phyloP scores from a whole-genome alignment of 108 stramenopile species.

The Skeletonema costatum region DNA sequence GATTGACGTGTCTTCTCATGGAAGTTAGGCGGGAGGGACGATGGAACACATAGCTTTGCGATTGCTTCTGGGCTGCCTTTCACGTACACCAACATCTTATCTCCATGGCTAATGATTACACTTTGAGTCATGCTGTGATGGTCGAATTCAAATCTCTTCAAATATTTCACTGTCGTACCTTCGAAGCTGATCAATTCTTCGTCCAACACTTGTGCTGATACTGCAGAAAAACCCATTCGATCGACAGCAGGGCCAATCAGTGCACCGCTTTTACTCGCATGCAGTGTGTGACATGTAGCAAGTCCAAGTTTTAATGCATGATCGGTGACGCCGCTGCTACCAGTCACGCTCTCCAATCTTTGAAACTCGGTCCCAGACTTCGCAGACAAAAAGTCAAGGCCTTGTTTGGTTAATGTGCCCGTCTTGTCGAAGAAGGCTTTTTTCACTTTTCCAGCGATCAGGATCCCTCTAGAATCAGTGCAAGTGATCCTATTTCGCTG shows the following conservation, averaged over 20 bases:
- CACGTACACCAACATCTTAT: conserved; percentile 40
- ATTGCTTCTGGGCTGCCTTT: conserved; percentile 65
- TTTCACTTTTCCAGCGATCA: conserved; percentile 82
- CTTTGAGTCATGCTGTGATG: conserved; percentile 69
- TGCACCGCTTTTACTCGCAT: conserved; percentile 23
- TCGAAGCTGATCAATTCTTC: conserved; percentile 32
- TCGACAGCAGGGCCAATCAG: conserved; percentile 69
- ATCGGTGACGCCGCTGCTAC: conserved; percentile 3
- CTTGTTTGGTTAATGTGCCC: conserved; percentile 76
- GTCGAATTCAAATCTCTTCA: conserved; percentile 70
- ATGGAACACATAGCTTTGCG: conserved; percentile 40
- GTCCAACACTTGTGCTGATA: conserved; percentile 16
- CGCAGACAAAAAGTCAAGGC: conserved; percentile 58
- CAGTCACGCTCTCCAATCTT: not conserved
- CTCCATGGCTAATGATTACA: conserved; percentile 50
- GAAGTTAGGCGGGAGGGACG: conserved; percentile 53
- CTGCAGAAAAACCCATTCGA: conserved; percentile 49
- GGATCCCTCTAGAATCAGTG: conserved; percentile 67
- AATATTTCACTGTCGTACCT: conserved; percentile 34
- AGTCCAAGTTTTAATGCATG: conserved; percentile 43
- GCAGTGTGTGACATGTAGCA: conserved; percentile 61
- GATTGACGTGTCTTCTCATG: conserved; percentile 30
- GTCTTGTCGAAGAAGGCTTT: conserved; percentile 88
- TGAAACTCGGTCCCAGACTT: conserved; percentile 12
- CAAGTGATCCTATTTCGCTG: conserved; percentile 61